Percentiles rank a stretch among this genome's conserved stretches.
These are phyloP conservation scores for Trematosphaeria pertusa DNA, from an alignment of 2,329 filamentous ascomycete species.

Conservation along the genomic window DNA sequence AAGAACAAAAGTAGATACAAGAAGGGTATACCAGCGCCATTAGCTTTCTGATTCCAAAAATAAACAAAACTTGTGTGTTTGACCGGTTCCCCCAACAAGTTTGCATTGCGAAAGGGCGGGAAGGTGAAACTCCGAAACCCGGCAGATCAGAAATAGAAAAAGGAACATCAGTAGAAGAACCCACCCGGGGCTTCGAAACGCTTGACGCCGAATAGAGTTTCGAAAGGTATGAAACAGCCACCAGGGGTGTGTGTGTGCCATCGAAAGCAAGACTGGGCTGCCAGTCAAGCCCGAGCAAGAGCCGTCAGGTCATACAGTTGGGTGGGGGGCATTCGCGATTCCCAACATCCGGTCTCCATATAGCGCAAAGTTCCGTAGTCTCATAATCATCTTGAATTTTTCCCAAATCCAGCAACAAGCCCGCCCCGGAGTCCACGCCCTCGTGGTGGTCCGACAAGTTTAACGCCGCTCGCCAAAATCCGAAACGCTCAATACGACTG, in stretches of 20 bases:
- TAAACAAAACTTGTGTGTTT: too few relatives aligned
- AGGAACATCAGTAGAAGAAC: conserved; percentile 6
- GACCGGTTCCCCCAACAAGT: too few relatives aligned
- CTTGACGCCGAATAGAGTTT: conserved; percentile 15
- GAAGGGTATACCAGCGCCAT: conserved; percentile 42
- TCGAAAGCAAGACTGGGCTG: conserved; percentile 21
- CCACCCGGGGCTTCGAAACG: conserved; percentile 21
- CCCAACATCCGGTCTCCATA: background rate
- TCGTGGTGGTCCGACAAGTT: background rate
- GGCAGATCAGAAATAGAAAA: conserved; percentile 10
- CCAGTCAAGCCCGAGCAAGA: background rate
- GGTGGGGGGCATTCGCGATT: background rate
- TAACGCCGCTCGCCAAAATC: conserved; percentile 1
- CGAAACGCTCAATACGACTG: conserved; percentile 28
- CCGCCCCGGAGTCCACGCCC: conserved; percentile 10
- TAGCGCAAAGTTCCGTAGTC: background rate
- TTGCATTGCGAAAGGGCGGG: too few relatives aligned
- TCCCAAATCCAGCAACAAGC: conserved; percentile 8
- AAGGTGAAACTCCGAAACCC: conserved; percentile 16
- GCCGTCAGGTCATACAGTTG: conserved; percentile 9
- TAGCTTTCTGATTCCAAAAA: conserved; percentile 17
- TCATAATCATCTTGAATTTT: conserved; percentile 25
- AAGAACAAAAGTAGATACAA: conserved; percentile 39
- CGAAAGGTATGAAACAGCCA: conserved; percentile 31
- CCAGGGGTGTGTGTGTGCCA: conserved; percentile 24